Evolutionary conservation across 805 yeast species (phyloP).

Genomic region (Pichia deserticola): DNA sequence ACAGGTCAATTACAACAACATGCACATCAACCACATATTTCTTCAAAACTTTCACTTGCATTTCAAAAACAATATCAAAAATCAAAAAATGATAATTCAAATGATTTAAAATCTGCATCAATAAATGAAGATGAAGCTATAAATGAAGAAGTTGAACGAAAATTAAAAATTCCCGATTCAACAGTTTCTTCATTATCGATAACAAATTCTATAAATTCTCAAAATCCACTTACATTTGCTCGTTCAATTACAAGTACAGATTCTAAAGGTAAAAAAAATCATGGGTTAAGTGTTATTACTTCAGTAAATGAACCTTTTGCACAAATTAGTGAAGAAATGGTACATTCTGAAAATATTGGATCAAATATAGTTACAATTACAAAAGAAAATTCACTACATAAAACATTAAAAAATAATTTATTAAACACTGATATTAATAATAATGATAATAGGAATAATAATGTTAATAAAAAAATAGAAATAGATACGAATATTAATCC

Average conservation of each 20-base stretch:
- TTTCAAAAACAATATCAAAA: conserved; percentile 3
- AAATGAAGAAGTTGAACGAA: conserved; percentile 2
- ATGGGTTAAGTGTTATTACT: conserved; percentile 13
- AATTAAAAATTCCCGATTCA: background rate
- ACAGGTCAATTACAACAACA: background rate
- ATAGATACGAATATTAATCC: background rate
- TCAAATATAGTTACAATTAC: background rate
- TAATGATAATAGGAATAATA: background rate
- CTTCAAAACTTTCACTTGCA: conserved; percentile 7
- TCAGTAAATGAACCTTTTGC: conserved; percentile 9
- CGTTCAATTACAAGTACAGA: conserved; percentile 1
- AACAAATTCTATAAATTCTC: background rate
- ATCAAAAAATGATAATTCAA: background rate
- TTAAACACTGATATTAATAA: background rate
- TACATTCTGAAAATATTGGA: conserved; percentile 4
- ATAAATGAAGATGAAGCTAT: background rate
- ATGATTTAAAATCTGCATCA: background rate
- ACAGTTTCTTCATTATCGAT: background rate
- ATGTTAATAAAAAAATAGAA: background rate
- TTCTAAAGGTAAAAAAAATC: conserved; percentile 2
- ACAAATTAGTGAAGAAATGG: conserved; percentile 7
- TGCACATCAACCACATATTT: background rate
- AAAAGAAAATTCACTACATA: background rate
- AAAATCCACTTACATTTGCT: background rate
- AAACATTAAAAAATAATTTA: background rate